Evolutionary conservation across 805 yeast species (phyloP).

Genomic region (Brettanomyces custersianus): DNA sequence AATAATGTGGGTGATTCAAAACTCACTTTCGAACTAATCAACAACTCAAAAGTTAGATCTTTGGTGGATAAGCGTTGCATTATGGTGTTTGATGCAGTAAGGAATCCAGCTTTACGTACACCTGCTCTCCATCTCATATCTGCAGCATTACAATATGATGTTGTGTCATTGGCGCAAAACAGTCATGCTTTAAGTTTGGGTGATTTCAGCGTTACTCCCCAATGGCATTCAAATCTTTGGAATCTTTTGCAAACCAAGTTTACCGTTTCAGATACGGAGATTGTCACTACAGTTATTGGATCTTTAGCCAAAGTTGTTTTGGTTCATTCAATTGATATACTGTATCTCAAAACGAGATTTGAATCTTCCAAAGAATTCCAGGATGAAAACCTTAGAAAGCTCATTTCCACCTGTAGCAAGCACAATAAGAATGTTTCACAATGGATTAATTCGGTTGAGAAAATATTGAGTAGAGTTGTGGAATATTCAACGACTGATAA

Average conservation of each 20-base stretch:
- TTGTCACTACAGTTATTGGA: conserved; percentile 11
- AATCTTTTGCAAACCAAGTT: conserved; percentile 16
- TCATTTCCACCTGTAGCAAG: conserved; percentile 17
- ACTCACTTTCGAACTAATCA: conserved; percentile 29
- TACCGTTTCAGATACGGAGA: conserved; percentile 9
- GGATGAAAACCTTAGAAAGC: conserved; percentile 13
- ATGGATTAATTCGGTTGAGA: conserved; percentile 14
- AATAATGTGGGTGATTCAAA: conserved; percentile 15
- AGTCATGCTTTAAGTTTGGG: conserved; percentile 10
- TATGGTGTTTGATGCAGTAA: conserved; percentile 19
- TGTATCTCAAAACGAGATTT: conserved; percentile 7
- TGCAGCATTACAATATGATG: conserved; percentile 17
- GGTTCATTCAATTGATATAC: conserved; percentile 15
- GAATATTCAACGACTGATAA: conserved; percentile 14
- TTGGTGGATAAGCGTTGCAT: conserved; percentile 37
- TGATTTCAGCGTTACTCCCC: conserved; percentile 12
- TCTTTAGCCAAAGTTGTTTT: conserved; percentile 11
- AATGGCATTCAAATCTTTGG: conserved; percentile 18
- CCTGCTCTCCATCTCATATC: conserved; percentile 14
- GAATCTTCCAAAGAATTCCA: conserved; percentile 3
- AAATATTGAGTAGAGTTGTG: conserved; percentile 17
- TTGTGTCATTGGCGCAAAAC: conserved; percentile 16
- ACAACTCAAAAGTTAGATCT: conserved; percentile 39
- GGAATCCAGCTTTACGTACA: conserved; percentile 5
- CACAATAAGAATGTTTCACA: conserved; percentile 19